Evolutionary conservation across 2,329 filamentous ascomycete species (phyloP), one percentile per base, ranked within the genome.

Genomic region (Magnaporthiopsis poae): DNA sequence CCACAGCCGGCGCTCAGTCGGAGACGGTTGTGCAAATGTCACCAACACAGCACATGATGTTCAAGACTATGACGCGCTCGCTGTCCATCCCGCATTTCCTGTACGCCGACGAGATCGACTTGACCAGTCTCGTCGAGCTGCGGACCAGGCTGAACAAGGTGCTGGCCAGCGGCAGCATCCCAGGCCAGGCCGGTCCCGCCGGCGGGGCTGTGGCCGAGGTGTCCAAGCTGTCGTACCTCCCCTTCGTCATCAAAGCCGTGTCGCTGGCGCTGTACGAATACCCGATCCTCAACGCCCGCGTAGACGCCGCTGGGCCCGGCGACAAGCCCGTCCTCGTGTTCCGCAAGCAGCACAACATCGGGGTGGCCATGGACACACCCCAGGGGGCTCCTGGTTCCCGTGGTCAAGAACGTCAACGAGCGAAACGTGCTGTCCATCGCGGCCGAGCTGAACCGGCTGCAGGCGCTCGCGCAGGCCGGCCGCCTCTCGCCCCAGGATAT

Each of bases 181-280:
- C 46, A 25, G 21, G 46, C 46, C 63, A 31, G 18, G 60, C 21
- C 29, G 33, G 63, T 72, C 79, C 25, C 68, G 81, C 84, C 71
- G 87, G 84, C 75, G 68, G 72, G 73, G 73, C 68, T 75, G 69
- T 68, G 69, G 74, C 21, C 36, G 76, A 77, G 7, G 76, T 86
- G 15, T 79, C 82, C 70, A 92, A 93, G 78, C 81, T 97, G 67
- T 96, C 94, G 1, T 95, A 92, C 76, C 86, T 99, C 11, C 92
- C 95, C 4, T 97, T 99, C 80, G 89, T 98, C 74, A 87, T 99
- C 80, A 99, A 99, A 80, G 94, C 95, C 35, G 87, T 97, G 62
- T 98, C 94, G 27, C 81, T 96, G 70, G 87, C 93, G 1, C 82
- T 99, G 2, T 83, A 89, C 73, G 84, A 90, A 68, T 94, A 91